Base-by-base conservation (phyloP, 2,329 filamentous ascomycete genomes). In the Xylaria sp. region DNA sequence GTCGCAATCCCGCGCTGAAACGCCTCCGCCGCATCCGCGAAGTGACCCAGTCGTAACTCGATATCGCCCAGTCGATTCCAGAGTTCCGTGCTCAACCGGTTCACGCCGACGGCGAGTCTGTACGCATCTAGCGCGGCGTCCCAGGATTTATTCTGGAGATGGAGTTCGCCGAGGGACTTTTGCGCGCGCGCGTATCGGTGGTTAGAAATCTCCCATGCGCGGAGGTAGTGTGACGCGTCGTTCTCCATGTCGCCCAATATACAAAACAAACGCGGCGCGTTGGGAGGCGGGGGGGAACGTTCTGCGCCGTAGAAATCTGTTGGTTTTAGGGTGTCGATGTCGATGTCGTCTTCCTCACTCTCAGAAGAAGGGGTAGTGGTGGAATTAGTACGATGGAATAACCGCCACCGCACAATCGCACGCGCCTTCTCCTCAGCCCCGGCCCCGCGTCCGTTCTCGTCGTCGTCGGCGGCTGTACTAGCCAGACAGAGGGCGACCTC, bases 11-110 rank as follows among this genome's bases (percentile, higher is more conserved):
- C 88, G 19, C 92, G 83, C 7, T 87, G 86, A 73, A 95, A 99
- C 0, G 92, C 88, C 65, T 93, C 87, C 0, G 90, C 87, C 0
- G 94, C 93, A 18, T 89, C 88, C 18, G 87, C 80, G 76, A 90
- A 97, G 46, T 87, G 80, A 8, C 85, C 84, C 0, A 95, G 80
- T 54, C 93, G 87, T 18, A 99, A 81, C 65, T 88, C 85, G 55
- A 95, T 91, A 71, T 96, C 96, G 6, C 94, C 94, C 3, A 97
- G 79, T 0, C 92, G 87, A 69, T 91, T 92, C 94, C 94, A 99
- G 59, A 91, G 85, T 56, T 90, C 83, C 1, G 90, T 84, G 71
- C 92, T 93, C 46, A 96, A 79, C 11, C 90, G 84, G 71, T 95
- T 96, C 58, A 91, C 87, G 19, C 81, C 79, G 0, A 96, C 83